A percentile compares a stretch with the other conserved stretches of the same genome.
phyloP scores from a whole-genome alignment of 225 moss, liverwort and hornwort species.

The Bryum argenteum region DNA sequence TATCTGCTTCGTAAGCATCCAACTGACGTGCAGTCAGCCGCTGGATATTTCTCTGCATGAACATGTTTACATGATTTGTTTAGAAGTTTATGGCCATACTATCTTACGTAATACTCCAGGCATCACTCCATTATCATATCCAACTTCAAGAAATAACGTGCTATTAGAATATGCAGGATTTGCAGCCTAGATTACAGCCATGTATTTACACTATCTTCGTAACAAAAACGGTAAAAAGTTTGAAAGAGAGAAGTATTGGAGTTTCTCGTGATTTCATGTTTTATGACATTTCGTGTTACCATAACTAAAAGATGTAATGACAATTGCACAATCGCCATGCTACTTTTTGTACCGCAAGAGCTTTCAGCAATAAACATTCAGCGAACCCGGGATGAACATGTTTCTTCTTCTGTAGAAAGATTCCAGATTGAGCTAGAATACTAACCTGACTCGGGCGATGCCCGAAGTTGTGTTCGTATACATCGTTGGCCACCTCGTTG shows the following conservation, averaged over 20 bases:
- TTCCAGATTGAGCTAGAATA: background rate
- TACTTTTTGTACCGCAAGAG: too few species aligned
- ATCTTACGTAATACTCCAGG: background rate
- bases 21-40: constrained; percentile 77
- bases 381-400: too few species aligned
- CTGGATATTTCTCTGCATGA: constrained; percentile 82
- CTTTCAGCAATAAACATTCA: too few species aligned
- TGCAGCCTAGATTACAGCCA: too few species aligned
- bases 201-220: too few species aligned
- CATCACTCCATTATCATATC: background rate
- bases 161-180: background rate
- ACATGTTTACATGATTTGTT: constrained; percentile 7
- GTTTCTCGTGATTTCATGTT: too few species aligned
- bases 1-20: constrained; percentile 78
- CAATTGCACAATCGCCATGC: too few species aligned
- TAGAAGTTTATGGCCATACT: background rate
- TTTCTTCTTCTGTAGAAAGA: too few species aligned
- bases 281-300: too few species aligned
- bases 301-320: too few species aligned
- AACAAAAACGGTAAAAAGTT: background rate
- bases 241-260: too few species aligned
- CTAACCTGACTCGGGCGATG: constrained; percentile 95
- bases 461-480: constrained; percentile 94
- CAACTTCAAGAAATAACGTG: background rate
- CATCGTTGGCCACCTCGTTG: constrained; percentile 95